Evolutionary conservation across 768 basidiomycete species (phyloP).

Genomic region (Pleurotus tuoliensis): DNA sequence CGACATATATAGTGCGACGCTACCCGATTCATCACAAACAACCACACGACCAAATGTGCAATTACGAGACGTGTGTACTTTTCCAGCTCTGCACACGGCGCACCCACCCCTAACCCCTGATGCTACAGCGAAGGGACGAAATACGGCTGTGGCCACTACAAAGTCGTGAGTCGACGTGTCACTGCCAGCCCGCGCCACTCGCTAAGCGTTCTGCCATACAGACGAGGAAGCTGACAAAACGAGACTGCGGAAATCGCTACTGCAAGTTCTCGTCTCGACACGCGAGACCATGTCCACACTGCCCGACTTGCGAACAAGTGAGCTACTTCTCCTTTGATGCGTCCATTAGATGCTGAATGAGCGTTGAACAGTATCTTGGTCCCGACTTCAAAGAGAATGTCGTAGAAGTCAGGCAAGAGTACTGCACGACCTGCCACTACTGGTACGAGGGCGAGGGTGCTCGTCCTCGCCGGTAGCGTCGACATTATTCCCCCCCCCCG

Average conservation of each 20-base stretch:
- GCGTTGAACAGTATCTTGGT: constrained; percentile 56
- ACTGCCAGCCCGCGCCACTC: constrained; percentile 10
- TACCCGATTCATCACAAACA: constrained; percentile 1
- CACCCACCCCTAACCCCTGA: constrained; percentile 17
- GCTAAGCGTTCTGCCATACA: constrained; percentile 20
- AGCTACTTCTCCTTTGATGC: constrained; percentile 14
- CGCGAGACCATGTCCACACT: constrained; percentile 30
- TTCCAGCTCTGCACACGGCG: constrained; percentile 12
- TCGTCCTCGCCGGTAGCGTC: constrained; percentile 28
- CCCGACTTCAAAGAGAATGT: constrained; percentile 67
- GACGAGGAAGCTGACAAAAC: constrained; percentile 48
- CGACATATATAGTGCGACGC: constrained; percentile 1
- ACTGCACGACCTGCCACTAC: constrained; percentile 55
- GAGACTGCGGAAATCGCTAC: constrained; percentile 49
- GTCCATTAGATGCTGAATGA: constrained; percentile 7
- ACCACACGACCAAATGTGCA: constrained; percentile 39
- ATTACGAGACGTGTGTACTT: constrained; percentile 46
- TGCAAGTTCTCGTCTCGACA: constrained; percentile 35
- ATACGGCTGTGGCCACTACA: constrained; percentile 79
- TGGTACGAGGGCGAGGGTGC: constrained; percentile 51
- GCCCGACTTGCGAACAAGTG: constrained; percentile 42
- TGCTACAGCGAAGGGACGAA: constrained; percentile 64
- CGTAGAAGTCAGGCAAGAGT: constrained; percentile 44
- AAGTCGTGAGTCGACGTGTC: constrained; percentile 42
- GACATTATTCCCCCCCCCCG: constrained; percentile 3